phyloP scores from a whole-genome alignment of 192 early-diverging fungal genomes.

The Rhizophagus clarus region DNA sequence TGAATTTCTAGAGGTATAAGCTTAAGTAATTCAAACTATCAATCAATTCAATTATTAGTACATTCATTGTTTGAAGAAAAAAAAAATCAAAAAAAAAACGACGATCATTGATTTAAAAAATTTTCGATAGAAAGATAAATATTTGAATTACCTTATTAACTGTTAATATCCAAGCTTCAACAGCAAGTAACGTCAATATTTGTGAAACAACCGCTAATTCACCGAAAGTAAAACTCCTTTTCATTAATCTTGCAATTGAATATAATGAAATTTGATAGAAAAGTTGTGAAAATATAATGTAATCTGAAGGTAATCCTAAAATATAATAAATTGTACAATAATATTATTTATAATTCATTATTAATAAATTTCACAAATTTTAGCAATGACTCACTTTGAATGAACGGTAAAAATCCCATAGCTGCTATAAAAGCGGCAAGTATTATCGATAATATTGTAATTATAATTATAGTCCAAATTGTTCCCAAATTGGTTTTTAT shows the following conservation, averaged over 20 bases:
- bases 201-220: slow-evolving; percentile 67
- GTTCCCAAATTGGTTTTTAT: neutral
- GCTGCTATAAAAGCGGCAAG: neutral
- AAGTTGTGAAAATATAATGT: slow-evolving; percentile 35
- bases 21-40: slow-evolving; percentile 39
- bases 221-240: slow-evolving; percentile 66
- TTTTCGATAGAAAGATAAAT: neutral
- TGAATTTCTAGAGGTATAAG: slow-evolving; percentile 26
- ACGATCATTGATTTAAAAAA: neutral
- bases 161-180: slow-evolving; percentile 48
- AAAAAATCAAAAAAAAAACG: slow-evolving; percentile 29
- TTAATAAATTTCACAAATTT: slow-evolving; percentile 37
- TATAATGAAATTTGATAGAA: slow-evolving; percentile 43
- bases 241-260: slow-evolving; percentile 40
- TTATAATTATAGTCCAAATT: slow-evolving; percentile 9
- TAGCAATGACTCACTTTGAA: slow-evolving; percentile 26
- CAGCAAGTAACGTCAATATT: slow-evolving; percentile 52
- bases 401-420: slow-evolving; percentile 2
- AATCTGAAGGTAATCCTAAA: slow-evolving; percentile 29
- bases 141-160: slow-evolving; percentile 37
- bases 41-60: slow-evolving; percentile 7
- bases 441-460: slow-evolving; percentile 5
- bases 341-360: slow-evolving; percentile 37
- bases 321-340: slow-evolving; percentile 35
- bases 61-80: neutral